phyloP scores from a whole-genome alignment of 2,329 filamentous ascomycete species.

The Malbranchea zuffiana region DNA sequence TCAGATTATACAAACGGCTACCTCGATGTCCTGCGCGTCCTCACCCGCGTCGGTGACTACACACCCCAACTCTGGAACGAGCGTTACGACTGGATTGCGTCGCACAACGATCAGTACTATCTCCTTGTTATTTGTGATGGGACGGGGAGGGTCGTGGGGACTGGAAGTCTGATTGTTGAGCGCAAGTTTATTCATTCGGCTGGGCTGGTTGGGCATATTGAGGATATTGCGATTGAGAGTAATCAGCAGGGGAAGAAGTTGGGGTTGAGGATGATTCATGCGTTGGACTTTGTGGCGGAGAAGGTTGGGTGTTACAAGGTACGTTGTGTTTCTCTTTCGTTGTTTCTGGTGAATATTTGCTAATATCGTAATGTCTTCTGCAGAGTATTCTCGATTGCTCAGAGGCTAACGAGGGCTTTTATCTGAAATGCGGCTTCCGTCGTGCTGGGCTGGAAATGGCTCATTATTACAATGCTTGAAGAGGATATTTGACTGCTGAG shows the following conservation, averaged over 20 bases:
- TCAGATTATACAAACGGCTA: slow-evolving; percentile 73
- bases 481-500: too few species aligned
- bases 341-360: slow-evolving; percentile 11
- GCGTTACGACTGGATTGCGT: slow-evolving; percentile 71
- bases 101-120: slow-evolving; percentile 68
- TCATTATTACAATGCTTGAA: slow-evolving; percentile 57
- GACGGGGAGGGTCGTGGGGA: slow-evolving; percentile 65
- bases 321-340: slow-evolving; percentile 15
- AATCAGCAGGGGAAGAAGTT: slow-evolving; percentile 97
- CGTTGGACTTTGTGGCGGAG: slow-evolving; percentile 76
- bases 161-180: slow-evolving; percentile 82
- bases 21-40: slow-evolving; percentile 78
- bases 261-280: slow-evolving; percentile 83
- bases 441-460: slow-evolving; percentile 92
- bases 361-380: slow-evolving; percentile 5
- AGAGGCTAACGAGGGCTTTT: slow-evolving; percentile 93
- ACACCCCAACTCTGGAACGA: slow-evolving; percentile 61
- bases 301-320: slow-evolving; percentile 88
- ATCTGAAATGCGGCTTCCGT: slow-evolving; percentile 93
- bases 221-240: slow-evolving; percentile 91
- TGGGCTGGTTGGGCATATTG: slow-evolving; percentile 74
- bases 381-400: slow-evolving; percentile 92
- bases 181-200: slow-evolving; percentile 54
- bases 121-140: slow-evolving; percentile 74
- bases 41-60: slow-evolving; percentile 89